These are phyloP conservation scores for Allodekkera sacchari DNA, from an alignment of 805 yeast genomes.

Conservation along the genomic window DNA sequence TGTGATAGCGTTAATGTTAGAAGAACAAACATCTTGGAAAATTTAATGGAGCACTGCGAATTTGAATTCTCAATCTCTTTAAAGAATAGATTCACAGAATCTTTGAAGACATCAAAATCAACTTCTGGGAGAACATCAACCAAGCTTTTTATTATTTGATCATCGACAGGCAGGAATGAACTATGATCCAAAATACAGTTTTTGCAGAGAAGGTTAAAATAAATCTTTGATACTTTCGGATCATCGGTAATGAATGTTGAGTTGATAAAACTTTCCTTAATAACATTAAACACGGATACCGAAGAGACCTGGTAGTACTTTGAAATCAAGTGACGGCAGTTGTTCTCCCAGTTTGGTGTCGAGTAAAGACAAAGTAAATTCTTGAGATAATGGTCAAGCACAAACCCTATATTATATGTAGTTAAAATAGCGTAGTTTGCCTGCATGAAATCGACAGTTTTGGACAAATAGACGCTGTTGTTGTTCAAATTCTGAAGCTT, in stretches of 20 bases:
- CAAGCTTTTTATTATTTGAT: constrained; percentile 4
- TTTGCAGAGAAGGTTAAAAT: constrained; percentile 12
- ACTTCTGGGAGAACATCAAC: constrained; percentile 3
- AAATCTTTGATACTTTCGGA: constrained; percentile 7
- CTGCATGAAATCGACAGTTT: constrained; percentile 13
- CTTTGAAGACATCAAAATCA: not conserved
- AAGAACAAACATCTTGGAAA: constrained; percentile 9
- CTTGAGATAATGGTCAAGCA: constrained; percentile 39
- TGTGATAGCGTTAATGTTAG: constrained; percentile 10
- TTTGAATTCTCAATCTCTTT: not conserved
- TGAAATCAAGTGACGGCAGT: constrained; percentile 35
- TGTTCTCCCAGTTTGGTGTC: constrained; percentile 42
- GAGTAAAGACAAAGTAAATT: constrained; percentile 48
- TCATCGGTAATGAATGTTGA: constrained; percentile 12
- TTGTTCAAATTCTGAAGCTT: constrained; percentile 10
- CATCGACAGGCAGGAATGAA: constrained; percentile 5
- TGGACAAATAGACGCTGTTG: constrained; percentile 4
- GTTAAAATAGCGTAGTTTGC: constrained; percentile 11
- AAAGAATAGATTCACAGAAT: not conserved
- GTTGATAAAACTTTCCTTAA: constrained; percentile 12
- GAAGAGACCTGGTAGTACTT: constrained; percentile 29
- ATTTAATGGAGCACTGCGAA: constrained; percentile 1
- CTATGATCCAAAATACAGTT: constrained; percentile 7
- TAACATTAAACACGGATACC: constrained; percentile 12
- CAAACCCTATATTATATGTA: constrained; percentile 19